Evolutionary conservation across 2,329 filamentous ascomycete species (phyloP).

Genomic region (Dactylellina cionopaga): DNA sequence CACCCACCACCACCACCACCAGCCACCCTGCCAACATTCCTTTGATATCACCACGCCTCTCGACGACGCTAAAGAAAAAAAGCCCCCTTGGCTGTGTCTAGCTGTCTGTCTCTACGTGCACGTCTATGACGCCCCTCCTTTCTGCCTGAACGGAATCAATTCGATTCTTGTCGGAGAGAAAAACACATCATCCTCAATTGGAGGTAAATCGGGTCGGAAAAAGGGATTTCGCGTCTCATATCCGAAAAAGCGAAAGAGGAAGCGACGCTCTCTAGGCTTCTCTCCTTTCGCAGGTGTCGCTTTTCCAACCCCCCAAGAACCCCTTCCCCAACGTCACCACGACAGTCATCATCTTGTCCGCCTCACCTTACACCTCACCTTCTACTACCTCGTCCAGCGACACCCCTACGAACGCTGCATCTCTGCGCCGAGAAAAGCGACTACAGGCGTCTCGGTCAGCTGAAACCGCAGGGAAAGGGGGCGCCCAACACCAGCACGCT

Average conservation of each 20-base stretch:
- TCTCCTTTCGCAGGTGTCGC: conserved; percentile 1
- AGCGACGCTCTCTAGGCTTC: conserved; percentile 9
- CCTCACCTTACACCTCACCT: conserved; percentile 52
- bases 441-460: conserved; percentile 39
- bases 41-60: too few species aligned
- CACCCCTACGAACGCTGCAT: conserved; percentile 50
- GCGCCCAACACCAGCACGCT: conserved; percentile 42
- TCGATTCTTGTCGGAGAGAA: background rate
- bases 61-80: conserved; percentile 8
- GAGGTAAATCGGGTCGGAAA: conserved; percentile 6
- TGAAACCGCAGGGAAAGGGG: conserved; percentile 47
- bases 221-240: background rate
- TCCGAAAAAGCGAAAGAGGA: background rate
- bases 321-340: conserved; percentile 33
- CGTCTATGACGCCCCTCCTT: conserved; percentile 15
- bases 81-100: conserved; percentile 1
- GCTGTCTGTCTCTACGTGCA: too few species aligned
- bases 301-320: conserved; percentile 1
- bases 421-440: conserved; percentile 43
- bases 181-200: background rate
- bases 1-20: conserved; percentile 32
- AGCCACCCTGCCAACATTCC: conserved; percentile 15
- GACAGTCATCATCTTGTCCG: conserved; percentile 50
- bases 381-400: conserved; percentile 51
- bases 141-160: conserved; percentile 11